These are phyloP conservation scores for Paraphoma sp. DNA, from an alignment of 2,329 filamentous ascomycete species.

Conservation along the genomic window DNA sequence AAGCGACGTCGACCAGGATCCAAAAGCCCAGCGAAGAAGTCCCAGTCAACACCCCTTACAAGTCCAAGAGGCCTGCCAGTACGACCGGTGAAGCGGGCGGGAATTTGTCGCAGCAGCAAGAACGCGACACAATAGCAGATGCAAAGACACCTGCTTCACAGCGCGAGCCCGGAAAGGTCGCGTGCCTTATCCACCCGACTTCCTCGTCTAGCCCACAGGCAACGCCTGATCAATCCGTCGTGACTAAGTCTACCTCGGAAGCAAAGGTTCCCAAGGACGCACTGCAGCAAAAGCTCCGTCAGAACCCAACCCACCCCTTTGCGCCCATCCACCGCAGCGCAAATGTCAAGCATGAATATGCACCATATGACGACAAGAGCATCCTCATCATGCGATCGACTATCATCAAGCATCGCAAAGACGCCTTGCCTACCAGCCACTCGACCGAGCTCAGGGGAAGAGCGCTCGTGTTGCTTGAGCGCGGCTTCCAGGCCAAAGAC, in stretches of 20 bases:
- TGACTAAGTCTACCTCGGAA: no score
- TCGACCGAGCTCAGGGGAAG: conserved; percentile 6
- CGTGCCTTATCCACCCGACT: background rate
- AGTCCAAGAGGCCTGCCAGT: no score
- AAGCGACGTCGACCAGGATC: no score
- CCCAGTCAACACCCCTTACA: no score
- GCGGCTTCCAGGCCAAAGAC: conserved; percentile 6
- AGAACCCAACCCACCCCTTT: background rate
- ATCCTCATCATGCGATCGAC: conserved; percentile 20
- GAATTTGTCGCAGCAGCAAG: no score
- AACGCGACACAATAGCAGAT: no score
- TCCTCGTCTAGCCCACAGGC: background rate
- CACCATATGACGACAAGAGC: conserved; percentile 14
- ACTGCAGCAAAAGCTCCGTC: background rate
- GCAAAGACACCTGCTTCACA: no score
- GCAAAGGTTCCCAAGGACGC: no score
- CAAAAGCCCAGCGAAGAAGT: no score
- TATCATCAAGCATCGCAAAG: conserved; percentile 4
- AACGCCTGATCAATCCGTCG: background rate
- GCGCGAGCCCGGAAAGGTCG: no score
- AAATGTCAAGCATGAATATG: conserved; percentile 2
- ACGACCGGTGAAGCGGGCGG: no score
- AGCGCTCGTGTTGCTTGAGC: conserved; percentile 9
- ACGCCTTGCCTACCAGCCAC: conserved; percentile 1
- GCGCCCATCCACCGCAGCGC: conserved; percentile 5